A percentile compares a stretch with the other conserved stretches of the same genome.
Evolutionary conservation across 2,329 filamentous ascomycete species (phyloP).

Genomic region (Fusarium xyrophilum): DNA sequence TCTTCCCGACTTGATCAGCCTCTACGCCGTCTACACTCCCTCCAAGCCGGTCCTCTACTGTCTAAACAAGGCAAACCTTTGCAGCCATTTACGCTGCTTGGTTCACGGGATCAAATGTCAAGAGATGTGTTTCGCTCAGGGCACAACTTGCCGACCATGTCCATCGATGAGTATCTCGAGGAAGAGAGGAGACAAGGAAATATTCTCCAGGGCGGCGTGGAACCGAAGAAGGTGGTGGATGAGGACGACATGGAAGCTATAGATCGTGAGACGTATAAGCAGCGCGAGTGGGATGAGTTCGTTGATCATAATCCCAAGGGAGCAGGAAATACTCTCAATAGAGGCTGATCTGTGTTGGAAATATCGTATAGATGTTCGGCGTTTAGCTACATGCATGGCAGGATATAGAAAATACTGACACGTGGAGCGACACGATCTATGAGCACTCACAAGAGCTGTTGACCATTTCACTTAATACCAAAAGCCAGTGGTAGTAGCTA

Average conservation of each 20-base stretch:
- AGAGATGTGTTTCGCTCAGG: slow-evolving; percentile 86
- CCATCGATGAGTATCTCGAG: slow-evolving; percentile 95
- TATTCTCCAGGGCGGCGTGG: slow-evolving; percentile 89
- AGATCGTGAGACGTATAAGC: slow-evolving; percentile 91
- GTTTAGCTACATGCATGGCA: slow-evolving; percentile 17
- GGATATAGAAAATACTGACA: slow-evolving; percentile 10
- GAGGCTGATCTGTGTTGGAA: slow-evolving; percentile 56
- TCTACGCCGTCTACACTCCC: slow-evolving; percentile 58
- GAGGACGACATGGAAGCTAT: slow-evolving; percentile 90
- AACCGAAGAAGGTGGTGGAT: slow-evolving; percentile 75
- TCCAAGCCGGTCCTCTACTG: slow-evolving; percentile 73
- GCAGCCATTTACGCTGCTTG: slow-evolving; percentile 87
- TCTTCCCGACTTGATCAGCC: slow-evolving; percentile 77
- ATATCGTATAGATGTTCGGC: slow-evolving; percentile 10
- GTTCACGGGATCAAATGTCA: slow-evolving; percentile 75
- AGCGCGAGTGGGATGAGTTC: slow-evolving; percentile 93
- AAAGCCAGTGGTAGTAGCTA: background rate
- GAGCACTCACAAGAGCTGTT: background rate
- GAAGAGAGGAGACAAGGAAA: slow-evolving; percentile 85
- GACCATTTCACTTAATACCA: background rate
- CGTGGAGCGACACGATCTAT: slow-evolving; percentile 19
- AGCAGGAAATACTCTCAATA: slow-evolving; percentile 82
- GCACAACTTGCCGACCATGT: slow-evolving; percentile 96
- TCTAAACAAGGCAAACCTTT: slow-evolving; percentile 82
- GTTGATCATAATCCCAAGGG: slow-evolving; percentile 87